Evolutionary conservation across 495 filamentous ascomycete species (phyloP).

Genomic region (Recurvomyces mirabilis): DNA sequence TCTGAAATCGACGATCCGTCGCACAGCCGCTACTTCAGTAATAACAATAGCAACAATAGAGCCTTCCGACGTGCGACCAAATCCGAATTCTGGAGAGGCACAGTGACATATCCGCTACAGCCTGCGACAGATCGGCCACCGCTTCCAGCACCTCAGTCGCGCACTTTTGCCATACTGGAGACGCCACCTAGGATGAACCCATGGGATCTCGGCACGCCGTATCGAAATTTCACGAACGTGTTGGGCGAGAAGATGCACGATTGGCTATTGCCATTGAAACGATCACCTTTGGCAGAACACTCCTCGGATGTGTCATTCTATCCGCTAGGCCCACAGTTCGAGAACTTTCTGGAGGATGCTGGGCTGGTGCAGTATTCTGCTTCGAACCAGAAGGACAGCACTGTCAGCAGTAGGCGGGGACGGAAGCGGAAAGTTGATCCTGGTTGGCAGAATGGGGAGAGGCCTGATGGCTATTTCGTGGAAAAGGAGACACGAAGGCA

Average conservation of each 20-base stretch:
- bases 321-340: constrained; percentile 18
- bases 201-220: constrained; percentile 21
- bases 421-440: constrained; percentile 9
- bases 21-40: constrained; percentile 17
- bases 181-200: constrained; percentile 22
- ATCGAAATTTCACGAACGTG: constrained; percentile 14
- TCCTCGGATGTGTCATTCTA: constrained; percentile 8
- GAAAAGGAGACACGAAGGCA: constrained; percentile 13
- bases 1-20: constrained; percentile 22
- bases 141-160: constrained; percentile 8
- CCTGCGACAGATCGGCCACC: constrained; percentile 8
- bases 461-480: constrained; percentile 14
- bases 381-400: background rate
- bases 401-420: background rate
- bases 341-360: constrained; percentile 13
- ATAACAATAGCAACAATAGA: background rate
- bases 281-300: constrained; percentile 23
- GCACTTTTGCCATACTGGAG: constrained; percentile 24
- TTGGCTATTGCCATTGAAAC: constrained; percentile 21
- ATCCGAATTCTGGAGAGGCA: constrained; percentile 16
- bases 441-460: constrained; percentile 21
- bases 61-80: constrained; percentile 4
- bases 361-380: constrained; percentile 7
- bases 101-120: constrained; percentile 14
- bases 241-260: constrained; percentile 17